Conservation (phyloP, 2,329 filamentous ascomycete species). For the Albifimbria verrucaria region DNA sequence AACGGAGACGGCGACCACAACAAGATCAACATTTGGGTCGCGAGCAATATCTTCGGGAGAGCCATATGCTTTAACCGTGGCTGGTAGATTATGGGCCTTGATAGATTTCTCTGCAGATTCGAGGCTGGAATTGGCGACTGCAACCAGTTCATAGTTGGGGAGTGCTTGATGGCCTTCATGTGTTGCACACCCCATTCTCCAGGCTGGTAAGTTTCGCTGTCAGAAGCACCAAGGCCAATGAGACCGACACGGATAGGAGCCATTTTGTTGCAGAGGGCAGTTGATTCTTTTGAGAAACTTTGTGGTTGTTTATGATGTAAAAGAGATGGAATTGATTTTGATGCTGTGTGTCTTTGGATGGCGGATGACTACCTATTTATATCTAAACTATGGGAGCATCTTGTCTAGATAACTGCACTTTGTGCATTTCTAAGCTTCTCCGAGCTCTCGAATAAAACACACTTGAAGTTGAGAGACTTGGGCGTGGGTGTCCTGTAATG, state of each 20-base stretch:
- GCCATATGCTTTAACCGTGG: conserved; percentile 39
- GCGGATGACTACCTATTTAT: too few species aligned
- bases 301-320: too few species aligned
- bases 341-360: too few species aligned
- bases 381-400: too few species aligned
- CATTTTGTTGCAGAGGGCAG: too few species aligned
- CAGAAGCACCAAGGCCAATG: conserved; percentile 47
- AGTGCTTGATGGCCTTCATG: conserved; percentile 37
- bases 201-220: conserved; percentile 23
- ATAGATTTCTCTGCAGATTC: conserved; percentile 38
- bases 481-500: too few species aligned
- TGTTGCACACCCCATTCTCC: conserved; percentile 50
- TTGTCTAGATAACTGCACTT: too few species aligned
- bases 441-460: too few species aligned
- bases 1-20: conserved; percentile 47
- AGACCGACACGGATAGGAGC: conserved; percentile 48
- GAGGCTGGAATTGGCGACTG: conserved; percentile 44
- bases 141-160: conserved; percentile 39
- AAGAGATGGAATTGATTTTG: too few species aligned
- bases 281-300: too few species aligned
- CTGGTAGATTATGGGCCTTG: conserved; percentile 32
- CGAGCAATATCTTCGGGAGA: conserved; percentile 37
- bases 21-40: conserved; percentile 45
- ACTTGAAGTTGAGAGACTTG: too few species aligned
- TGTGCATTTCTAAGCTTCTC: too few species aligned